Percentiles rank a stretch among this genome's conserved stretches.
These are phyloP conservation scores for Boletus edulis DNA, from an alignment of 768 basidiomycete genomes.

Conservation along the genomic window DNA sequence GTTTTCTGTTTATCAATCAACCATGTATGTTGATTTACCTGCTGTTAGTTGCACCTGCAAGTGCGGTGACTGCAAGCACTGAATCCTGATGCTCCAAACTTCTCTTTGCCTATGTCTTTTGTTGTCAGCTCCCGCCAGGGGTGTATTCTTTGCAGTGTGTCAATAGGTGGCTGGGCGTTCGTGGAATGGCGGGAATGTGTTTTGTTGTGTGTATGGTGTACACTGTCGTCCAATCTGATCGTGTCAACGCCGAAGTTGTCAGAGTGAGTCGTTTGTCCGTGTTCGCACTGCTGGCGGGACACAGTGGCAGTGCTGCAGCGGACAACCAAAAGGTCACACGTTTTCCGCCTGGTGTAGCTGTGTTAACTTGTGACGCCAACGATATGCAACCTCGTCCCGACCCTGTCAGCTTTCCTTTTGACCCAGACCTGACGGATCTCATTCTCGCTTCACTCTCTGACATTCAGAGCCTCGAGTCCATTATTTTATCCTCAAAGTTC, in stretches of 20 bases:
- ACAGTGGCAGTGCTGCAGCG: too few species aligned
- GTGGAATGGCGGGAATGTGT: not conserved
- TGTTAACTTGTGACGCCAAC: too few species aligned
- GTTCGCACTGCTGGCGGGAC: too few species aligned
- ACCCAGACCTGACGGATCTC: conserved; percentile 12
- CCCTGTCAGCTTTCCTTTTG: conserved; percentile 4
- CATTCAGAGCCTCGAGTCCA: conserved; percentile 6
- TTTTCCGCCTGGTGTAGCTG: too few species aligned
- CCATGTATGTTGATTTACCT: not conserved
- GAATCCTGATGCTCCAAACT: not conserved
- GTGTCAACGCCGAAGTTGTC: too few species aligned
- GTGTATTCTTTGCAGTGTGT: not conserved
- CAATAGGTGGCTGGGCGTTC: not conserved
- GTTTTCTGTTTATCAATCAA: conserved; percentile 10
- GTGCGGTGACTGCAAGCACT: conserved; percentile 22
- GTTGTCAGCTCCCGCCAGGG: not conserved
- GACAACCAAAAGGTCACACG: too few species aligned
- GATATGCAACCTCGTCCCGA: not conserved
- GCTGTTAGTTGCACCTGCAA: conserved; percentile 13
- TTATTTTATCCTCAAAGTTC: conserved; percentile 18
- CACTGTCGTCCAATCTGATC: not conserved
- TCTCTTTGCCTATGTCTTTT: not conserved
- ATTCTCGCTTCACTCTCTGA: conserved; percentile 11
- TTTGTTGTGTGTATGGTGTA: not conserved
- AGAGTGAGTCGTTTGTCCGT: too few species aligned